phyloP scores from a whole-genome alignment of 805 yeast genomes.

The Henningerozyma blattae region DNA sequence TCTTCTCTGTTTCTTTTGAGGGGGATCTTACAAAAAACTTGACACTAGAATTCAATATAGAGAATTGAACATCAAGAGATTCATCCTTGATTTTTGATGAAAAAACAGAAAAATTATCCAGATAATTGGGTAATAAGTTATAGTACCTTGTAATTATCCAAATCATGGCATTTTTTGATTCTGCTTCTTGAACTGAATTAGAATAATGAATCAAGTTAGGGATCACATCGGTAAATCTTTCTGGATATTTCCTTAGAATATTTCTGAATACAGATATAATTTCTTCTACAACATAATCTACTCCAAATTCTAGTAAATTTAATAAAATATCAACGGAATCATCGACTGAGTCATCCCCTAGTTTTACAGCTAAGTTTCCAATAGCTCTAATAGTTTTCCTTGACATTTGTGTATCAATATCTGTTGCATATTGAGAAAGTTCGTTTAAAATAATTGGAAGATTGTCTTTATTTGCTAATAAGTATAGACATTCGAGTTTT shows the following conservation, averaged over 20 bases:
- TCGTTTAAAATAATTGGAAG: constrained; percentile 56
- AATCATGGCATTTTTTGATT: constrained; percentile 62
- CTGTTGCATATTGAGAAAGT: constrained; percentile 76
- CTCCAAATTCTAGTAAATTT: constrained; percentile 49
- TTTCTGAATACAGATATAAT: constrained; percentile 64
- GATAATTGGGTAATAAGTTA: constrained; percentile 26
- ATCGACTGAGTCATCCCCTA: constrained; percentile 42
- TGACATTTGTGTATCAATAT: constrained; percentile 76
- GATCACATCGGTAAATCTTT: constrained; percentile 35
- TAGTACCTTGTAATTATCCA: constrained; percentile 80
- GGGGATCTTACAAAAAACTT: constrained; percentile 55
- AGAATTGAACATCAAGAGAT: constrained; percentile 59
- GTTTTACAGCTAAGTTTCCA: constrained; percentile 76
- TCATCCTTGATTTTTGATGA: constrained; percentile 42
- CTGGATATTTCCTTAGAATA: constrained; percentile 66
- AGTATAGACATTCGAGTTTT: constrained; percentile 74
- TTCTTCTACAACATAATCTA: constrained; percentile 71
- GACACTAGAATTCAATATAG: constrained; percentile 61
- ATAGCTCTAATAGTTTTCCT: constrained; percentile 80
- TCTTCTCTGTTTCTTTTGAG: constrained; percentile 34
- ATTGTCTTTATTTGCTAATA: constrained; percentile 58
- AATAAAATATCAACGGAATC: constrained; percentile 52
- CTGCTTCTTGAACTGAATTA: constrained; percentile 58
- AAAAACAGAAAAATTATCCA: constrained; percentile 24
- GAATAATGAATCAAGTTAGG: constrained; percentile 30